Evolutionary conservation across 345 rosid species (phyloP), one percentile per base, ranked within the genome.

Genomic region (Mallotus nudiflorus): DNA sequence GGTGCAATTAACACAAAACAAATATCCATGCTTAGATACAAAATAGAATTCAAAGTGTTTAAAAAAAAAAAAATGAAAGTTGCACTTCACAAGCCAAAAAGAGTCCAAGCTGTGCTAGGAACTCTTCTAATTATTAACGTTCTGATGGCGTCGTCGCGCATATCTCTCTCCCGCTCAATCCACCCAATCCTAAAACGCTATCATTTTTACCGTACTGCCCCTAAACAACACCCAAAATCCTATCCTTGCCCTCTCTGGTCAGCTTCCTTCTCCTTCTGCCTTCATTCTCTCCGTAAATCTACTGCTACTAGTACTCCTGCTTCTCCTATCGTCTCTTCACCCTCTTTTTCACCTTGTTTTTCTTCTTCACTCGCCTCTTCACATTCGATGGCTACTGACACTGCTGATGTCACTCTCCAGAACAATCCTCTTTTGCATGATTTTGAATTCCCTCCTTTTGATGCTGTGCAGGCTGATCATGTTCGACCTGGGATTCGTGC

Each of bases 401-500:
- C 14, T 31, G 70, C 67, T 44, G 78, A 63, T 35, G 82, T 61
- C 22, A 42, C 58, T n/a, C 52, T 82, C 39, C 69, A 76, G 5
- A 54, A 79, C 70, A 94, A 91, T 67, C 97, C 97, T 75, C 87
- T 94, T 9, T 62, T 91, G 78, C 84, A 71, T 70, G 86, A 86
- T 68, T 94, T 88, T 7, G 88, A 85, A 5, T 89, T 94, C 66
- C 97, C 95, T 6, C 96, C 96, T 13, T 94, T 85, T 55, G 84
- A 88, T 74, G 68, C 70, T n/a, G 85, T 94, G 19, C 77, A 87
- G 57, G 84, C 95, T 71, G 54, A 75, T 16, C 97, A 91, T 70
- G 93, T 94, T 64, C 76, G 91, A 53, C 95, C 96, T 2, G 96
- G 93, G 63, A 71, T 91, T 67, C 96, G 89, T 39, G 84, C 87